Conservation (phyloP, 176 grass and related monocot species). For the Triticum dicoccoides region DNA sequence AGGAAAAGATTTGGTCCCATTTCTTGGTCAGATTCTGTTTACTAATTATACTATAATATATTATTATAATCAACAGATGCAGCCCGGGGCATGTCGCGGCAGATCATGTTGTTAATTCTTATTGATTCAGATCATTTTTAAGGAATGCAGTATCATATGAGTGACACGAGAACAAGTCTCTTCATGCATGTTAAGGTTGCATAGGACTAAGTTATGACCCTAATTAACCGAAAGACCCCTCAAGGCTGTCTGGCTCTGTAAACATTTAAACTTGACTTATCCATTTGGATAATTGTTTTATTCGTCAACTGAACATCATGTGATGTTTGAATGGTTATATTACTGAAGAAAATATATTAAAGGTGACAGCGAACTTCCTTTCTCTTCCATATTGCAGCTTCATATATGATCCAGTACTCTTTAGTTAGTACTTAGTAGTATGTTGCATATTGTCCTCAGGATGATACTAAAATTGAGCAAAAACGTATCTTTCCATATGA, state of each 20-base stretch:
- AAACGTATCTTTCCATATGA: background rate
- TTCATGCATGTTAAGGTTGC: background rate
- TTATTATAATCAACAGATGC: background rate
- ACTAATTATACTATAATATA: slow-evolving; percentile 33
- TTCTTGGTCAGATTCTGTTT: slow-evolving; percentile 42
- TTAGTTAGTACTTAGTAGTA: background rate
- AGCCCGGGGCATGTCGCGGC: background rate
- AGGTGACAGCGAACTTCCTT: background rate
- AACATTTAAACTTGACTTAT: slow-evolving; percentile 21
- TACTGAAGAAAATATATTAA: background rate
- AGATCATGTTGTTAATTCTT: slow-evolving; percentile 1
- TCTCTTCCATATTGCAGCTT: background rate
- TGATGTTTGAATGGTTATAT: background rate
- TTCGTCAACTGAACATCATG: background rate
- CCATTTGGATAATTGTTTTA: background rate
- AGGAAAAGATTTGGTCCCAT: slow-evolving; percentile 29
- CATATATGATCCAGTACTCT: background rate
- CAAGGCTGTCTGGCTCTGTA: background rate
- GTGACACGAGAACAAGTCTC: background rate
- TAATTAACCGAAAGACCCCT: slow-evolving; percentile 1
- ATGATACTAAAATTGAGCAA: background rate
- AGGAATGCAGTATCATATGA: slow-evolving; percentile 12
- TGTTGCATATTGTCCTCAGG: background rate
- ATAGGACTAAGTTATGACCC: slow-evolving; percentile 23
- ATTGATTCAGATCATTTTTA: slow-evolving; percentile 4